phyloP scores from a whole-genome alignment of 2,329 filamentous ascomycete species.

The Hypoxylon sp. region DNA sequence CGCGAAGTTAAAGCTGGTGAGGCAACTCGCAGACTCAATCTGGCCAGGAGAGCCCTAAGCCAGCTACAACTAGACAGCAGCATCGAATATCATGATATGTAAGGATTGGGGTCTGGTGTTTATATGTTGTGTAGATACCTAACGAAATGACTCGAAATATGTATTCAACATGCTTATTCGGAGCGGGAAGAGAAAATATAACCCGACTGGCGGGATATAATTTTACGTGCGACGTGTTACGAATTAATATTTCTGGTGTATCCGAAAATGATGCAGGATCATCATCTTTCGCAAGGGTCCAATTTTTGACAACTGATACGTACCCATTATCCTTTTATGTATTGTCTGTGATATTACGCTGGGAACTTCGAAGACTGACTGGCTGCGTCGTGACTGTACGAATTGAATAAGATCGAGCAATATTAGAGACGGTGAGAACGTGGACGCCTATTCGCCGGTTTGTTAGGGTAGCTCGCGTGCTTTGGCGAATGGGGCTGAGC shows the following conservation, averaged over 20 bases:
- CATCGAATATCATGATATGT: background rate
- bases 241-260: conserved; percentile 1
- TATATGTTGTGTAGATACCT: background rate
- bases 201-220: conserved; percentile 14
- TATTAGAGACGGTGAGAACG: conserved; percentile 3
- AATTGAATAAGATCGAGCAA: background rate
- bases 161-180: conserved; percentile 45
- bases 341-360: background rate
- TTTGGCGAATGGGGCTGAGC: conserved; percentile 26
- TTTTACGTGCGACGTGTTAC: conserved; percentile 15
- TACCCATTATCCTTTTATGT: background rate
- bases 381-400: background rate
- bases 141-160: conserved; percentile 25
- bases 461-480: conserved; percentile 5
- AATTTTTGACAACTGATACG: background rate
- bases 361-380: background rate
- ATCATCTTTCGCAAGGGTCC: background rate
- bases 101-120: conserved; percentile 1
- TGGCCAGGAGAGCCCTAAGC: conserved; percentile 68
- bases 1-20: conserved; percentile 79
- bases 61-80: background rate
- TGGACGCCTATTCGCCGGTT: conserved; percentile 33
- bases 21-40: conserved; percentile 79
- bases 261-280: background rate
- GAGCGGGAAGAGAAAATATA: conserved; percentile 11